Evolutionary conservation across 768 basidiomycete genomes (phyloP).

Genomic region (Neoboletus brunneissimus): DNA sequence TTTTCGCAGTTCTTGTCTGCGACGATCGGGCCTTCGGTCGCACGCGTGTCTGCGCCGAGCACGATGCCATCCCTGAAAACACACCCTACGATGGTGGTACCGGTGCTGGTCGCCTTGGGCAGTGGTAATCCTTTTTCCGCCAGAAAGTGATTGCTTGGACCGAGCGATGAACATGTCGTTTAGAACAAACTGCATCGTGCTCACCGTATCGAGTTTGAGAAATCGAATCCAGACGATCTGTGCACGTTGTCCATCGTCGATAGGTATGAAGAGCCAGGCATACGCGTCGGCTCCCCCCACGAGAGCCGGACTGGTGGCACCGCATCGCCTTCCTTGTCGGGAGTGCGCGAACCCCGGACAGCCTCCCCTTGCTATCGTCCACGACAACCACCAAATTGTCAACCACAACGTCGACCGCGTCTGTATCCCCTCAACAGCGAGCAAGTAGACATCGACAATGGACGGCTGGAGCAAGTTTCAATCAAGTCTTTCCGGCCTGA

Average conservation of each 20-base stretch:
- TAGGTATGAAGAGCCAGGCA: background rate
- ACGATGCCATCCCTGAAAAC: constrained; percentile 90
- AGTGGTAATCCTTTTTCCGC: constrained; percentile 65
- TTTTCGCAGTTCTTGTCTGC: constrained; percentile 99
- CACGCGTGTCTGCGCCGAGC: constrained; percentile 94
- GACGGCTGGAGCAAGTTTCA: constrained; percentile 67
- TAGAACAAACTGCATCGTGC: constrained; percentile 5
- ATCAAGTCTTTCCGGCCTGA: constrained; percentile 58
- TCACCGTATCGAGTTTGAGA: constrained; percentile 72
- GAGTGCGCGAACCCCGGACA: constrained; percentile 12
- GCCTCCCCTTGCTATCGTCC: background rate
- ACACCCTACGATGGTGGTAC: constrained; percentile 97
- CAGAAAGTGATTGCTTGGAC: constrained; percentile 67
- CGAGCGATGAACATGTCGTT: background rate
- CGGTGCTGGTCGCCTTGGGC: constrained; percentile 87
- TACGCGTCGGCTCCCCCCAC: constrained; percentile 29
- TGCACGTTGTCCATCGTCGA: constrained; percentile 45
- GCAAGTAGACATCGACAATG: constrained; percentile 27
- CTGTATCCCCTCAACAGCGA: background rate
- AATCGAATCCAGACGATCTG: constrained; percentile 66
- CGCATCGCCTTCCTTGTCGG: constrained; percentile 2
- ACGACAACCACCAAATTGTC: constrained; percentile 5
- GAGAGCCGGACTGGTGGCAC: constrained; percentile 20
- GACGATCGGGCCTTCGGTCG: constrained; percentile 91
- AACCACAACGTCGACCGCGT: background rate